Evolutionary conservation across 257 asterid species (phyloP), one percentile per base, ranked within the genome.

Genomic region (Gentiana straminea): DNA sequence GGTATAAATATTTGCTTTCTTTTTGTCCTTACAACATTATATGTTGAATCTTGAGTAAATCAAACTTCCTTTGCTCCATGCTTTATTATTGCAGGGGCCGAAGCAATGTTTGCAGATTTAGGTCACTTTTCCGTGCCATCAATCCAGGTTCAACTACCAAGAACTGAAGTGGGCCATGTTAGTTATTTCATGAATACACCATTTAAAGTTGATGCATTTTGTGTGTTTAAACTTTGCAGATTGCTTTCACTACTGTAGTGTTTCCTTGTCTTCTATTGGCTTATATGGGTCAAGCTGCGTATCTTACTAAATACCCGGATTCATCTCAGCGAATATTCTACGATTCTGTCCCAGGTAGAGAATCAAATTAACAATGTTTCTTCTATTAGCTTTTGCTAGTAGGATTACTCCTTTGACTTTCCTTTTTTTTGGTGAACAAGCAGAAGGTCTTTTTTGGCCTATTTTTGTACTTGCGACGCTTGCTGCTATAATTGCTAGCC

Each of bases 21-120:
- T 43, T 41, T 3, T 0, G 12, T 38, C 49, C 59, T 38, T 24
- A 24, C 24, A 24, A 24, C 24, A 24, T 24, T 24, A 24, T 24
- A 24, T 24, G 24, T 24, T 24, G 0, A 0, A 24, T 24, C 24
- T 24, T 24, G 24, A 24, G 24, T 24, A 24, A 24, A 24, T 24
- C 24, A 24, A 24, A 24, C 24, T 24, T 24, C 24, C 0, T 24
- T 24, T 24, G 24, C 24, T 24, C 24, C 24, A 24, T 24, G 24
- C 24, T 24, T 36, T 10, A 47, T 58, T 5, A 54, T 63, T 81
- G 56, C 94, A 87, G 99, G 99, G 54, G 89, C 97, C 13, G 97
- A 92, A 70, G 99, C 99, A 58, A 85, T 92, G 95, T 92, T 92
- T 83, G 97, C 99, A 1, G 99, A 92, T 76, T 79, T 88, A 68